Conservation (phyloP, 2,329 filamentous ascomycete genomes). For the Uncinocarpus reesii region DNA sequence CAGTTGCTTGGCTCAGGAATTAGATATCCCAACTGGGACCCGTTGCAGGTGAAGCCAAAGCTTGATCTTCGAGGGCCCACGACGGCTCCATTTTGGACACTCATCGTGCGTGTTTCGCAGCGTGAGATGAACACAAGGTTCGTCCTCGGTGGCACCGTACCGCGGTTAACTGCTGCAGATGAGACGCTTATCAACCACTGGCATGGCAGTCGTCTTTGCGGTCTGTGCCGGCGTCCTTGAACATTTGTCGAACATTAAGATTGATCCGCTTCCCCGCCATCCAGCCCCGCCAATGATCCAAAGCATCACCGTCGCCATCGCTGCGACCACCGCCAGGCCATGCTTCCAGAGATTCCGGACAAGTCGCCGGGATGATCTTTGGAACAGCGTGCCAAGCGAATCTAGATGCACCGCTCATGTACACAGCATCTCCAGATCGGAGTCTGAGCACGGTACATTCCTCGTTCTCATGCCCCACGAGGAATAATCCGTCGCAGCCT, state of each 20-base stretch:
- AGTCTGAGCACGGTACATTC: conserved; percentile 49
- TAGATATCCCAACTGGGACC: no score
- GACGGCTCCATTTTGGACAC: no score
- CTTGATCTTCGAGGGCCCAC: no score
- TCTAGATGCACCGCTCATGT: conserved; percentile 71
- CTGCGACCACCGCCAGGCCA: conserved; percentile 53
- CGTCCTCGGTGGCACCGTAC: no score
- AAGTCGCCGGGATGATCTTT: conserved; percentile 69
- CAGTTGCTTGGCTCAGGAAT: no score
- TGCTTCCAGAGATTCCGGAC: conserved; percentile 59
- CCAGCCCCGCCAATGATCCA: conserved; percentile 65
- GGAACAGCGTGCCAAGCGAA: conserved; percentile 96
- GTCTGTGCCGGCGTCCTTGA: conserved; percentile 33
- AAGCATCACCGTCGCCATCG: conserved; percentile 19
- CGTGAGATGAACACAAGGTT: no score
- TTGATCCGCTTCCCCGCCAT: conserved; percentile 83
- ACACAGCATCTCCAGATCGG: conserved; percentile 76
- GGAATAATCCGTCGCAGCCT: conserved; percentile 82
- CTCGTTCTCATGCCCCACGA: conserved; percentile 57
- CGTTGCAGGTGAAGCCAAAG: no score
- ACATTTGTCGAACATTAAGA: conserved; percentile 83
- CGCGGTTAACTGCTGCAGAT: no score
- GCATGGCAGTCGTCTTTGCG: conserved; percentile 42
- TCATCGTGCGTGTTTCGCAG: no score
- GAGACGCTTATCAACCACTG: no score